A percentile compares a stretch with the other conserved stretches of the same genome.
These are phyloP conservation scores for Trichoderma lentiforme DNA, from an alignment of 2,329 filamentous ascomycete species.

Conservation along the genomic window DNA sequence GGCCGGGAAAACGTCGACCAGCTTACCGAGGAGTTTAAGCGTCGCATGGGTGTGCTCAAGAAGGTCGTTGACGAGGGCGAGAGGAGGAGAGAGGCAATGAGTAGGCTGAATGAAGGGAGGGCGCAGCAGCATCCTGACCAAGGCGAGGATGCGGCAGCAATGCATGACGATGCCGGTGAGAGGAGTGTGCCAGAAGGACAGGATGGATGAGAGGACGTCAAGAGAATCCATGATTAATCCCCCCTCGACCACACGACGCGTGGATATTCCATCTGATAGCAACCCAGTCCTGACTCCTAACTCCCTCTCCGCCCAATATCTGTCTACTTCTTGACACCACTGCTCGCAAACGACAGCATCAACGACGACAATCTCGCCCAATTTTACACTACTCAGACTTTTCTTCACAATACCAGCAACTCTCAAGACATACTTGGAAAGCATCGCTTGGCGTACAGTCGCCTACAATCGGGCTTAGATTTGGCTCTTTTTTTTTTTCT, in stretches of 20 bases:
- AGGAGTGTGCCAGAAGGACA: not conserved
- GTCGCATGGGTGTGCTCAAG: constrained; percentile 52
- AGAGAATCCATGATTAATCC: not conserved
- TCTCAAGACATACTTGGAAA: not conserved
- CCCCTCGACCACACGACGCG: not conserved
- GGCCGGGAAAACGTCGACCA: constrained; percentile 47
- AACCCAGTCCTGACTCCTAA: not conserved
- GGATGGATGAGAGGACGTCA: not conserved
- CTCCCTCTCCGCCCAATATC: not conserved
- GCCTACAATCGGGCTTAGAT: constrained; percentile 6
- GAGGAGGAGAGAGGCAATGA: constrained; percentile 35
- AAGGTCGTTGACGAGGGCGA: constrained; percentile 53
- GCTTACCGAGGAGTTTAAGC: constrained; percentile 56
- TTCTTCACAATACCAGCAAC: not conserved
- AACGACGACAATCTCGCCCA: not conserved
- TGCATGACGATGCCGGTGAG: not conserved
- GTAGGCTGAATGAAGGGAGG: constrained; percentile 1
- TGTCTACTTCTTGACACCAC: not conserved
- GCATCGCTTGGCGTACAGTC: constrained; percentile 14
- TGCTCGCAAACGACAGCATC: not conserved
- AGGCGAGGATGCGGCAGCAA: not conserved
- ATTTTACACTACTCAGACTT: not conserved
- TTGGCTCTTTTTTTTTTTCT: not conserved
- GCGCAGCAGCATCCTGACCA: constrained; percentile 1
- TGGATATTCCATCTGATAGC: not conserved